These are phyloP conservation scores for Sugiyamaella lignohabitans DNA, from an alignment of 805 yeast genomes.

Conservation along the genomic window DNA sequence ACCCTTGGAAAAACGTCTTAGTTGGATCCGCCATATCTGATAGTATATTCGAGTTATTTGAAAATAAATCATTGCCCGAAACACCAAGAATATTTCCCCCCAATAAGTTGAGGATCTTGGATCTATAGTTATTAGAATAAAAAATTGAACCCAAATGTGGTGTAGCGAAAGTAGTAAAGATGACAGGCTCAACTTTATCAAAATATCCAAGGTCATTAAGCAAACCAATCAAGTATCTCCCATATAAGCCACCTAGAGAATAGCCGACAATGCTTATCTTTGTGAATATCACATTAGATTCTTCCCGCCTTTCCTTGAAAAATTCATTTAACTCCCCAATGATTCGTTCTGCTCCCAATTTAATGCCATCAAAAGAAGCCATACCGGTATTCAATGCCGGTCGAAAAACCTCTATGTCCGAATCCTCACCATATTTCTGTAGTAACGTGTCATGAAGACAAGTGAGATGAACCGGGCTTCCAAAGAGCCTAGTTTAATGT, in stretches of 20 bases:
- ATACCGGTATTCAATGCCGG: conserved; percentile 62
- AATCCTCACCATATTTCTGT: conserved; percentile 36
- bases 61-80: conserved; percentile 71
- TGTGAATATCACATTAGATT: conserved; percentile 38
- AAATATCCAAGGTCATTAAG: conserved; percentile 47
- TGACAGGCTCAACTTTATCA: conserved; percentile 50
- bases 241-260: conserved; percentile 81
- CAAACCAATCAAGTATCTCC: conserved; percentile 72
- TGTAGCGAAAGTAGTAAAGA: conserved; percentile 67
- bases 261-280: conserved; percentile 76
- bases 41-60: conserved; percentile 42
- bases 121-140: conserved; percentile 34
- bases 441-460: conserved; percentile 41
- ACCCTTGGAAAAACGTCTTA: conserved; percentile 45
- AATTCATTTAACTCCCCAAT: conserved; percentile 51
- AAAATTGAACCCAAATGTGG: conserved; percentile 65
- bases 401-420: conserved; percentile 28
- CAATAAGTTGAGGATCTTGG: conserved; percentile 40
- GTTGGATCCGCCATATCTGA: conserved; percentile 48
- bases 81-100: conserved; percentile 55
- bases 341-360: conserved; percentile 54
- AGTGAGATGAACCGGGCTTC: conserved; percentile 53
- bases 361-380: conserved; percentile 81
- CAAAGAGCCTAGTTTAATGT: conserved; percentile 54
- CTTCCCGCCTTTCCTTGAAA: conserved; percentile 33